These are phyloP conservation scores for Ochromonas danica DNA, from an alignment of 108 stramenopile species.

Conservation along the genomic window DNA sequence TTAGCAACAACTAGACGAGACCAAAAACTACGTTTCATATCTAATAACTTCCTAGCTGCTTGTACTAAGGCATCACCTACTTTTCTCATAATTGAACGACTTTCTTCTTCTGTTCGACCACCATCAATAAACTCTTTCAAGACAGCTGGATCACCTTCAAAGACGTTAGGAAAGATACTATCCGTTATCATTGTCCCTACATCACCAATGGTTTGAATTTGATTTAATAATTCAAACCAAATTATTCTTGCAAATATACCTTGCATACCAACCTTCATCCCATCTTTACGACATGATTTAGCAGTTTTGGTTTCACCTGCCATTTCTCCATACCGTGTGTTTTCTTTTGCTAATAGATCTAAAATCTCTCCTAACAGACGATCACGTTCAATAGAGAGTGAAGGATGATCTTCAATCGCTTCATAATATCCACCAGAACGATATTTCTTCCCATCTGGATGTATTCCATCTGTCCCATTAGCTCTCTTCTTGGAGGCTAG, in stretches of 20 bases:
- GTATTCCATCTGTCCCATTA: background rate
- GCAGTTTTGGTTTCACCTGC: slow-evolving; percentile 41
- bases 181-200: background rate
- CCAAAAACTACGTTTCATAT: background rate
- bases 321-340: slow-evolving; percentile 34
- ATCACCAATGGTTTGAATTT: background rate
- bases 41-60: background rate
- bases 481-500: no score
- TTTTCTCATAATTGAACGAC: background rate
- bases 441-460: background rate
- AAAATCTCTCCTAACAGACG: slow-evolving; percentile 37
- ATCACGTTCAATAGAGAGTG: slow-evolving; percentile 40
- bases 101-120: background rate
- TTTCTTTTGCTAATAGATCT: slow-evolving; percentile 37
- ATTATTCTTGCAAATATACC: slow-evolving; percentile 45
- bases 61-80: background rate
- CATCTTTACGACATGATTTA: slow-evolving; percentile 40
- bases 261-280: slow-evolving; percentile 41
- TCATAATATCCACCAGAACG: slow-evolving; percentile 6
- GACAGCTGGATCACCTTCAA: background rate
- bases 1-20: no score
- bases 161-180: background rate
- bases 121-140: background rate
- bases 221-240: background rate
- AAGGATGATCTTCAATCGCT: slow-evolving; percentile 34